A percentile compares a stretch with the other conserved stretches of the same genome.
Conservation (phyloP, 2,329 filamentous ascomycete species). For the Microdochium nivale region DNA sequence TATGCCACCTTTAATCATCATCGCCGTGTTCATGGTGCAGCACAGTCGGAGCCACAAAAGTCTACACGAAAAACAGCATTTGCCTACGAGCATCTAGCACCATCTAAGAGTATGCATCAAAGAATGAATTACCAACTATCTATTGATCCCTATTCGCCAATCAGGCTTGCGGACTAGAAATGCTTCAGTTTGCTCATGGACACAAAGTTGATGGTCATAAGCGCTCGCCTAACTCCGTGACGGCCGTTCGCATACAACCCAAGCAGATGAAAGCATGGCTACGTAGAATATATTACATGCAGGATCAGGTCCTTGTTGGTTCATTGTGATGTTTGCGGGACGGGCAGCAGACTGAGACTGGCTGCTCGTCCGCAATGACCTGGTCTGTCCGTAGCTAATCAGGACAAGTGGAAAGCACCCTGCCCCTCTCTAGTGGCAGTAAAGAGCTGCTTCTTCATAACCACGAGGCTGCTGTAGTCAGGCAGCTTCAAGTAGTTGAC, state of each 20-base stretch:
- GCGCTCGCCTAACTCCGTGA: not conserved
- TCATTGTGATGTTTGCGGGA: not conserved
- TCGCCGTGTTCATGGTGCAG: no score
- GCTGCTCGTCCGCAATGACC: not conserved
- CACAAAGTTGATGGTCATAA: not conserved
- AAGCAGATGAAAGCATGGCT: not conserved
- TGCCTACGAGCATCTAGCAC: no score
- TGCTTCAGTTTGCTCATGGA: not conserved
- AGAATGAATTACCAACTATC: no score
- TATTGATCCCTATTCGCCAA: not conserved
- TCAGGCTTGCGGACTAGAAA: not conserved
- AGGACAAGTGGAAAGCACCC: slow-evolving; percentile 94
- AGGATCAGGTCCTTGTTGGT: not conserved
- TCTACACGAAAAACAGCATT: no score
- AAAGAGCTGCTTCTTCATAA: slow-evolving; percentile 69
- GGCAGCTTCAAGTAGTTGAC: slow-evolving; percentile 98
- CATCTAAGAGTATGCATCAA: no score
- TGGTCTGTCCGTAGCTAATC: slow-evolving; percentile 11
- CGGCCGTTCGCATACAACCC: not conserved
- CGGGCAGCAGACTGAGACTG: not conserved
- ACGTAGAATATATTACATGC: not conserved
- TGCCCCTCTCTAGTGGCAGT: slow-evolving; percentile 92
- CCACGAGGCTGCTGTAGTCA: slow-evolving; percentile 74
- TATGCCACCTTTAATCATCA: no score
- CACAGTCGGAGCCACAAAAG: not conserved